Evolutionary conservation across 2,329 filamentous ascomycete genomes (phyloP).

Genomic region (Thermoascus crustaceus): DNA sequence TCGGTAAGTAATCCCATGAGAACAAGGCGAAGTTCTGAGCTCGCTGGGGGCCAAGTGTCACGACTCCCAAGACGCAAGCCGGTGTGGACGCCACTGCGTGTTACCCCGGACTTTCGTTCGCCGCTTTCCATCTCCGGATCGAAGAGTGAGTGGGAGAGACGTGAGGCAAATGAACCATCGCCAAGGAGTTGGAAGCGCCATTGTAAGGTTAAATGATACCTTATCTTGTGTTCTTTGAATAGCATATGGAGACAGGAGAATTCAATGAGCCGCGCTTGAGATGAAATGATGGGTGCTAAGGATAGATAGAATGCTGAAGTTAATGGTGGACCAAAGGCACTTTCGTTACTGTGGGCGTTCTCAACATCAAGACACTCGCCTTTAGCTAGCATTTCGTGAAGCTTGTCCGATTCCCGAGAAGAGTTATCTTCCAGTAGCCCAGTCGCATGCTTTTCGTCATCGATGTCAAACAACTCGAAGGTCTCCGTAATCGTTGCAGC

Average conservation of each 20-base stretch:
- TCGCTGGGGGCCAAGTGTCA: slow-evolving; percentile 85
- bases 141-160: slow-evolving; percentile 75
- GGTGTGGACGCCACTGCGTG: slow-evolving; percentile 63
- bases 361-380: slow-evolving; percentile 14
- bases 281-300: slow-evolving; percentile 62
- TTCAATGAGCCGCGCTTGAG: slow-evolving; percentile 71
- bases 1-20: slow-evolving; percentile 79
- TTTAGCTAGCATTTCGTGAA: slow-evolving; percentile 22
- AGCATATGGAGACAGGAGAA: slow-evolving; percentile 67
- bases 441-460: slow-evolving; percentile 17
- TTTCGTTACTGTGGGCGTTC: slow-evolving; percentile 7
- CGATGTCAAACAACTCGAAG: slow-evolving; percentile 30
- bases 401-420: slow-evolving; percentile 19
- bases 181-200: slow-evolving; percentile 75
- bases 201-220: slow-evolving; percentile 65
- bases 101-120: slow-evolving; percentile 61
- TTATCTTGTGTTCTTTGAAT: slow-evolving; percentile 64
- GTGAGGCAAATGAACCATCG: slow-evolving; percentile 73
- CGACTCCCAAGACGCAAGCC: slow-evolving; percentile 75
- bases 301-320: slow-evolving; percentile 57
- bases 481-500: slow-evolving; percentile 12
- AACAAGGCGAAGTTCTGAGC: slow-evolving; percentile 82
- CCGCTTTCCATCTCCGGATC: slow-evolving; percentile 72
- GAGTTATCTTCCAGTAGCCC: slow-evolving; percentile 17
- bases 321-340: slow-evolving; percentile 32